Evolutionary conservation across 2,329 filamentous ascomycete genomes (phyloP).

Genomic region (Epichloe scottii): DNA sequence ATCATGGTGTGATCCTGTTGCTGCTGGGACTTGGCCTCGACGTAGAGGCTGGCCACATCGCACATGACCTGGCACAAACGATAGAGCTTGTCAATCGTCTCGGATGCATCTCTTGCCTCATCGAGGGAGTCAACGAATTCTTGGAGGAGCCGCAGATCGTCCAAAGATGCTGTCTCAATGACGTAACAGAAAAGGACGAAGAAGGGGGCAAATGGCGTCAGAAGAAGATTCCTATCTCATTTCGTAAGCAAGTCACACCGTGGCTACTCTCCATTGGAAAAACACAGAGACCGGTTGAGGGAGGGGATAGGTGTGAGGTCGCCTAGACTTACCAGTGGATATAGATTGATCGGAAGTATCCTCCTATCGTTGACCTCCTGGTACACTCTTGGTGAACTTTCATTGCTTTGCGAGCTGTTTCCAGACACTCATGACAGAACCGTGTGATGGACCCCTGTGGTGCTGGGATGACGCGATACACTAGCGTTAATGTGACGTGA

Average conservation of each 20-base stretch:
- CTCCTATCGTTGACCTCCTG: conserved; percentile 26
- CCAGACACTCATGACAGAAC: conserved; percentile 37
- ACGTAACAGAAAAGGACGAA: conserved; percentile 47
- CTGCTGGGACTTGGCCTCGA: conserved; percentile 44
- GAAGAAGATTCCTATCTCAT: conserved; percentile 32
- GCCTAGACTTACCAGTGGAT: conserved; percentile 34
- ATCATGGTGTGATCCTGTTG: conserved; percentile 32
- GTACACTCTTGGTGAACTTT: conserved; percentile 32
- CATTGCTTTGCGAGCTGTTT: conserved; percentile 36
- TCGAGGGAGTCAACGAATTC: conserved; percentile 45
- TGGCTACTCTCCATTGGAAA: background rate
- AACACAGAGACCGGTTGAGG: background rate
- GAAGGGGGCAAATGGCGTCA: conserved; percentile 46
- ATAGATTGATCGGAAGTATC: conserved; percentile 32
- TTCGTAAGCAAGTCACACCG: background rate
- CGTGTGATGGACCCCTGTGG: conserved; percentile 27
- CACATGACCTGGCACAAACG: conserved; percentile 50
- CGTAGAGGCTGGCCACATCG: conserved; percentile 47
- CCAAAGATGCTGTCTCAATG: conserved; percentile 38
- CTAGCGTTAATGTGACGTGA: conserved; percentile 34
- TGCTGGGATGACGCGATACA: conserved; percentile 39
- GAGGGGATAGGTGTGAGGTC: too few relatives aligned
- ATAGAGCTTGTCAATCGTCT: conserved; percentile 47
- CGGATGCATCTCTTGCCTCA: conserved; percentile 37
- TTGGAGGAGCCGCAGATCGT: conserved; percentile 41